Evolutionary conservation across 257 asterid genomes (phyloP), one percentile per base, ranked within the genome.

Genomic region (Eustoma russellianum): DNA sequence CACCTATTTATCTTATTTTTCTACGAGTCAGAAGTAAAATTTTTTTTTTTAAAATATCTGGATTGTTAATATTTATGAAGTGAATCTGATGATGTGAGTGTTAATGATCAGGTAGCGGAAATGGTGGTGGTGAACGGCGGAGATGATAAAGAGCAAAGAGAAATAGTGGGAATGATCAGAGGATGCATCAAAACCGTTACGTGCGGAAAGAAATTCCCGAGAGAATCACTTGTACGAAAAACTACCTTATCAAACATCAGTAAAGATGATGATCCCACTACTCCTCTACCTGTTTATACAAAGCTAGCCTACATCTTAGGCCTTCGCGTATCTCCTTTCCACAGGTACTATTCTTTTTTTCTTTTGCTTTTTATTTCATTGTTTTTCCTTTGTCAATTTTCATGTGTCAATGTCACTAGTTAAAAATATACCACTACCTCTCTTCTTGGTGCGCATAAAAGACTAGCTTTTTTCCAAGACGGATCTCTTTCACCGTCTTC

Each of bases 241-340:
- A 24, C 30, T 24, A 65, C 40, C 38, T 19, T 17, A 41, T 61
- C 47, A 16, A 63, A 10, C 63, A 33, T 16, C 70, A 34, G 5
- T 19, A 18, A 48, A 28, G 24, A 48, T 10, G 24, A 48, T 19
- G 24, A n/a, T 53, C 46, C 9, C 43, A 38, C 41, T 35, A 41
- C 58, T 3, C 70, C 66, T 1, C 55, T 72, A 24, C 99, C 93
- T 11, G 41, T 85, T 28, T 82, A 50, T 74, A 77, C 93, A 17
- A 92, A 85, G 69, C 71, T 83, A 9, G 95, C 97, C 50, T 92
- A 92, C 45, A 69, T 92, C 33, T 70, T 83, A 54, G 99, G 99
- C 85, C 94, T 92, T 7, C 95, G 99, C 5, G 94, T 92, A n/a
- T 79, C 95, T 35, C 81, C 99, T 46, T 65, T 88, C 57, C 92